Base-by-base conservation (phyloP, 1,284 basidiomycete species). In the Pseudozyma hubeiensis region DNA sequence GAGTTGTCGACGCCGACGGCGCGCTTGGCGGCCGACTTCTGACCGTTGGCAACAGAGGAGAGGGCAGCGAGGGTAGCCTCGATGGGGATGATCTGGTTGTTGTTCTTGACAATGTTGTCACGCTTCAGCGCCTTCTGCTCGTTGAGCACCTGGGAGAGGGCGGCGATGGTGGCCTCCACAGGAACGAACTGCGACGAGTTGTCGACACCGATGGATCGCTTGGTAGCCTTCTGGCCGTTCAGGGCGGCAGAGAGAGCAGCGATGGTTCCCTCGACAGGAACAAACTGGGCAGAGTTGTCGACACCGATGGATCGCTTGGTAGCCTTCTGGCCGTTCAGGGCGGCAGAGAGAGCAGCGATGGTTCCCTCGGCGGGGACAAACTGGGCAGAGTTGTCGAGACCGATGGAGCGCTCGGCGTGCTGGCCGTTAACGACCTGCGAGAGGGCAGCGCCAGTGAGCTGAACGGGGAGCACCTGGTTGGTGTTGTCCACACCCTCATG, bases 351-450 rank as follows among this genome's bases (percentile, higher is more conserved):
- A 13, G 58, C 64, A n/a, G 61, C 65, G 47, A 50, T 37, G 40
- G 64, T 73, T 53, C 53, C 70, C 58, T 74, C 52, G 41, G 63
- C 40, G 44, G 65, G 65, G 11, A 69, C 44, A 31, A 73, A 64
- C 40, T 73, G 61, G 35, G 64, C 57, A 37, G 24, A 31, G 70
- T 73, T 73, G 53, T 73, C 57, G n/a, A 69, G 51, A 29, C 52
- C 43, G 30, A 64, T 48, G 60, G 51, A 43, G 40, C 64, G 69
- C 69, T 72, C 60, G 41, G 51, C 57, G 48, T 37, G 19, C 48
- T 72, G 69, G 45, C 64, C 65, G 55, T 74, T 74, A 62, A n/a
- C 59, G 35, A 74, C 65, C 52, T 61, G 53, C 29, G 71, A 64
- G 52, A 74, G 49, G 34, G 57, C 49, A 43, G 65, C 71, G 34